Evolutionary conservation across 2,329 filamentous ascomycete genomes (phyloP).

Genomic region (Dothideomycetes sp.): DNA sequence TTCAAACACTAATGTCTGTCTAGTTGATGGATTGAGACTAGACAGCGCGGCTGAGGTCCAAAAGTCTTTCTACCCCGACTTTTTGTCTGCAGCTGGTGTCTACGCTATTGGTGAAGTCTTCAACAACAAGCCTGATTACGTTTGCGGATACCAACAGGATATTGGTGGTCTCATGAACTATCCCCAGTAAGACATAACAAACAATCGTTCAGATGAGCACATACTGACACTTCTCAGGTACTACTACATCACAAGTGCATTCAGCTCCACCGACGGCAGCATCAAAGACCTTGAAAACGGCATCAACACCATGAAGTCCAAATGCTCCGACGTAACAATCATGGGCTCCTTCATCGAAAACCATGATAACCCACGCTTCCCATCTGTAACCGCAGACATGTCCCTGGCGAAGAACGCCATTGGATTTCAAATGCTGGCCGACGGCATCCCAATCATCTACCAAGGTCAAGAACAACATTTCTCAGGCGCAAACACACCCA

Average conservation of each 20-base stretch:
- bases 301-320: constrained; percentile 25
- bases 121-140: constrained; percentile 27
- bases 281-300: constrained; percentile 31
- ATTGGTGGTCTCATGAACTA: constrained; percentile 38
- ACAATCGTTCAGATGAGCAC: not conserved
- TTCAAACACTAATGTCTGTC: not conserved
- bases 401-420: constrained; percentile 31
- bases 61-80: constrained; percentile 29
- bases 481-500: constrained; percentile 24
- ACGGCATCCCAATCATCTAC: constrained; percentile 37
- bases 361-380: constrained; percentile 33
- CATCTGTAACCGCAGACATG: constrained; percentile 28
- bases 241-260: constrained; percentile 30
- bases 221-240: constrained; percentile 23
- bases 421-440: constrained; percentile 30
- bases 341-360: constrained; percentile 34
- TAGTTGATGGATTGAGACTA: constrained; percentile 43
- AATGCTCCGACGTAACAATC: constrained; percentile 30
- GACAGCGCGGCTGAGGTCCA: constrained; percentile 39
- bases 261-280: constrained; percentile 27
- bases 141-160: constrained; percentile 34
- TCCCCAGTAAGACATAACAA: constrained; percentile 23
- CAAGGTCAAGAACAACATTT: constrained; percentile 36
- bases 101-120: constrained; percentile 39
- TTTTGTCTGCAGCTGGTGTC: constrained; percentile 24